These are phyloP conservation scores for Diplodia mutila DNA, from an alignment of 2,329 filamentous ascomycete genomes.

Conservation along the genomic window DNA sequence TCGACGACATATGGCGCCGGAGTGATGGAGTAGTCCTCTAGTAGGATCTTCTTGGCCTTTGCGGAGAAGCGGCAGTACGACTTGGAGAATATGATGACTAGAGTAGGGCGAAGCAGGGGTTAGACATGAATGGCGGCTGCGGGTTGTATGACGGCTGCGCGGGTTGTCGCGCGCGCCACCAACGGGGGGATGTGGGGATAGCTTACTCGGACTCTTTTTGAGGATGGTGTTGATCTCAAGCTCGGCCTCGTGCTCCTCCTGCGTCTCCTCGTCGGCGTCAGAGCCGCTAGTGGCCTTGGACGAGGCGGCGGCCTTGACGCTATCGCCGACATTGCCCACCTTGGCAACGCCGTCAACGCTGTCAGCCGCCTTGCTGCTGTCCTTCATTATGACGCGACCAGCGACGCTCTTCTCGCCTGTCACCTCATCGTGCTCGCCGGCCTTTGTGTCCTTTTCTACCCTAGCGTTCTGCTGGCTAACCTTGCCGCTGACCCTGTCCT, in stretches of 20 bases:
- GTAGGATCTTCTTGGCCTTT: slow-evolving; percentile 80
- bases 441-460: slow-evolving; percentile 26
- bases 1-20: slow-evolving; percentile 88
- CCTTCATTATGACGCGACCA: slow-evolving; percentile 57
- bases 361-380: slow-evolving; percentile 41
- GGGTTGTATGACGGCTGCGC: slow-evolving; percentile 26
- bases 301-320: slow-evolving; percentile 40
- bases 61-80: slow-evolving; percentile 86
- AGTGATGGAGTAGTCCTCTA: slow-evolving; percentile 81
- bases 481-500: slow-evolving; percentile 27
- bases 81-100: slow-evolving; percentile 96
- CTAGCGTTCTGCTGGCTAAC: slow-evolving; percentile 24
- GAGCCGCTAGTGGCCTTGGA: slow-evolving; percentile 29
- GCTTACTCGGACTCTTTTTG: slow-evolving; percentile 78
- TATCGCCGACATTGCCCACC: slow-evolving; percentile 43
- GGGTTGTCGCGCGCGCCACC: slow-evolving; percentile 32
- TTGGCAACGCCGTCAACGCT: slow-evolving; percentile 47
- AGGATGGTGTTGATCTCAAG: slow-evolving; percentile 76
- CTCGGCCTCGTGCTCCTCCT: slow-evolving; percentile 68
- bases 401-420: slow-evolving; percentile 55
- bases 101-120: slow-evolving; percentile 18
- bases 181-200: background rate
- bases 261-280: slow-evolving; percentile 47
- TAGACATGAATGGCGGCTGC: background rate
- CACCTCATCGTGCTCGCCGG: slow-evolving; percentile 28